Conservation (phyloP, 2,329 filamentous ascomycete species). For the Paecilomyces variotii region DNA sequence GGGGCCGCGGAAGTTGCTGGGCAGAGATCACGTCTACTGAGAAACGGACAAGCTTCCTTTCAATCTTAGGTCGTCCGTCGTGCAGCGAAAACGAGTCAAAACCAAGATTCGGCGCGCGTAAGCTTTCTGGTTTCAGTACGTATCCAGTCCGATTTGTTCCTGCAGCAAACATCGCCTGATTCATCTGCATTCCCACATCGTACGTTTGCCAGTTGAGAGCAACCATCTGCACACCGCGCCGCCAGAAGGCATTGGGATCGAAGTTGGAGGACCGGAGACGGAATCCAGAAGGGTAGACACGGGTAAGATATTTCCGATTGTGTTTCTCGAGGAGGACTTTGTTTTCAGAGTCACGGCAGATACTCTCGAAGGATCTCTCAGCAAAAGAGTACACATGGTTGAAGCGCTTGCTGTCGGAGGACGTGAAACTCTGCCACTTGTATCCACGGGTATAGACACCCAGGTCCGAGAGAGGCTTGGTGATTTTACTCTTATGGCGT, state of each 20-base stretch:
- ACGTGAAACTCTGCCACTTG: conserved; percentile 76
- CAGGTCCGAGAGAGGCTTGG: conserved; percentile 71
- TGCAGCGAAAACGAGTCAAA: conserved; percentile 14
- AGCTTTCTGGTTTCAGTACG: conserved; percentile 81
- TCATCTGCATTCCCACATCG: conserved; percentile 90
- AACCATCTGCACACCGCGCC: conserved; percentile 93
- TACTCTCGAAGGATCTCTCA: conserved; percentile 76
- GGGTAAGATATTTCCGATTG: conserved; percentile 86
- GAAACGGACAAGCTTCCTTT: conserved; percentile 76
- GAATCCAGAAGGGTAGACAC: conserved; percentile 80
- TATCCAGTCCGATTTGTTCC: conserved; percentile 83
- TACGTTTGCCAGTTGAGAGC: conserved; percentile 98
- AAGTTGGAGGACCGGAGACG: conserved; percentile 88
- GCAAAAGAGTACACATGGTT: conserved; percentile 97
- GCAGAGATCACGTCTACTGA: conserved; percentile 85
- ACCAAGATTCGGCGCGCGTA: conserved; percentile 45
- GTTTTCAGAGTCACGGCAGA: conserved; percentile 65
- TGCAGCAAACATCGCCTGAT: conserved; percentile 94
- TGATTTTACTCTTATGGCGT: conserved; percentile 71
- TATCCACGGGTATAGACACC: conserved; percentile 71
- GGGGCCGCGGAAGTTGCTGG: conserved; percentile 83
- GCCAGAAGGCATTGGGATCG: conserved; percentile 88
- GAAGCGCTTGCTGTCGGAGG: conserved; percentile 69
- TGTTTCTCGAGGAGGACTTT: conserved; percentile 78
- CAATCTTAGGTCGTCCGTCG: conserved; percentile 49